These are phyloP conservation scores for Candida ovalis DNA, from an alignment of 805 yeast species.

Conservation along the genomic window DNA sequence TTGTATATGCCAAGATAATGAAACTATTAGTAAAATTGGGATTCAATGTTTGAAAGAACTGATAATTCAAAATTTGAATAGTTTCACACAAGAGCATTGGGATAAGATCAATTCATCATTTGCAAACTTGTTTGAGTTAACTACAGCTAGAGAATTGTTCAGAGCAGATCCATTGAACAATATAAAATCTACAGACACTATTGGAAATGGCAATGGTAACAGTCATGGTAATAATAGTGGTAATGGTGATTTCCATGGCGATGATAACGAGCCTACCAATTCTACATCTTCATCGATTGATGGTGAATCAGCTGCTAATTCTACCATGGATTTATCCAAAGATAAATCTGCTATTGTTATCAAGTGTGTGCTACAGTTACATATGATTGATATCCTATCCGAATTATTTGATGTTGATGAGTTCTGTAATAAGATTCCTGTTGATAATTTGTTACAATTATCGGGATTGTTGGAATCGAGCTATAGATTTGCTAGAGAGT, in stretches of 20 bases:
- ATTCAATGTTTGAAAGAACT: constrained; percentile 81
- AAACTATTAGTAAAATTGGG: constrained; percentile 93
- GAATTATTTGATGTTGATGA: constrained; percentile 71
- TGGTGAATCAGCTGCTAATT: constrained; percentile 1
- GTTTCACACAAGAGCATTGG: constrained; percentile 74
- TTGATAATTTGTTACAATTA: constrained; percentile 54
- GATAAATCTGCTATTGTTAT: constrained; percentile 78
- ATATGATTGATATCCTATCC: constrained; percentile 81
- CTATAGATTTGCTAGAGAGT: constrained; percentile 77
- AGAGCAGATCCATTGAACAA: constrained; percentile 48
- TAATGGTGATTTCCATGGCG: not conserved
- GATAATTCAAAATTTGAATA: constrained; percentile 66
- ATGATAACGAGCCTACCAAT: not conserved
- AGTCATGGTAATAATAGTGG: constrained; percentile 23
- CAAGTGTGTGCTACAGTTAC: constrained; percentile 84
- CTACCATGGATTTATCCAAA: constrained; percentile 39
- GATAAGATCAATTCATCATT: constrained; percentile 60
- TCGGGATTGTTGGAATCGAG: constrained; percentile 61
- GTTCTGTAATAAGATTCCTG: constrained; percentile 70
- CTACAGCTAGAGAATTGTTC: constrained; percentile 85
- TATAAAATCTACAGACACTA: constrained; percentile 12
- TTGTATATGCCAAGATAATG: constrained; percentile 95
- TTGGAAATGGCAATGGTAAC: constrained; percentile 27
- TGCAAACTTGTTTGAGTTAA: constrained; percentile 64
- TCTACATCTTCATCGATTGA: constrained; percentile 27